Evolutionary conservation across 2,329 filamentous ascomycete genomes (phyloP), one percentile per base, ranked within the genome.

Genomic region (Alternaria sp.): DNA sequence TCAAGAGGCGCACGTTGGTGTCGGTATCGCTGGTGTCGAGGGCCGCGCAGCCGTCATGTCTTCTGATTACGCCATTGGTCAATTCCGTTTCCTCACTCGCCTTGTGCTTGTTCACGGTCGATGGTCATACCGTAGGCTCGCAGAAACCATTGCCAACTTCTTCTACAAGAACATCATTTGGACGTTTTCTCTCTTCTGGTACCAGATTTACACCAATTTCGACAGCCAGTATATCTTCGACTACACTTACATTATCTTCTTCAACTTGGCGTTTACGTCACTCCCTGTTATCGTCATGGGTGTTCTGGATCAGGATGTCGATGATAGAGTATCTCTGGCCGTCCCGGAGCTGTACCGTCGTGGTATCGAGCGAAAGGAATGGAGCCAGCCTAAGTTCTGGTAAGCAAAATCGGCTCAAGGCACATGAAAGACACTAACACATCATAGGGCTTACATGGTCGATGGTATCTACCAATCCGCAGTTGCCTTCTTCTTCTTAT

Each of bases 131-230:
- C 88, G 94, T 54, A 89, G 95, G 71, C 83, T 99, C 78, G 93
- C 91, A 30, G 95, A 99, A 82, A 92, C 90, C 48, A 97, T 96
- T 73, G 93, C 93, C 78, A 99, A 99, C 79, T 99, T 99, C 85
- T 99, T 99, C 85, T 99, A 98, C 88, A 99, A 99, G 90, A 99
- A 98, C 83, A 91, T 99, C 80, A 91, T 98, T 54, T 99, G 95
- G 95, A 95, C 93, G 0, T 94, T 97, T 75, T 87, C 91, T 44
- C 91, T 99, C 60, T 97, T 98, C 85, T 98, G 94, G 94, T 99
- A 92, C 80, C 93, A 96, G 77, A 92, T 97, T 56, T 99, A 91
- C 81, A 93, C 92, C 84, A 91, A 97, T 81, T 97, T 96, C 78
- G 95, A 99, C 82, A 93, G 94, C 79, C 94, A 94, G 46, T 98